Base-by-base conservation (phyloP, 805 yeast species). In the Nakazawaea pomicola region DNA sequence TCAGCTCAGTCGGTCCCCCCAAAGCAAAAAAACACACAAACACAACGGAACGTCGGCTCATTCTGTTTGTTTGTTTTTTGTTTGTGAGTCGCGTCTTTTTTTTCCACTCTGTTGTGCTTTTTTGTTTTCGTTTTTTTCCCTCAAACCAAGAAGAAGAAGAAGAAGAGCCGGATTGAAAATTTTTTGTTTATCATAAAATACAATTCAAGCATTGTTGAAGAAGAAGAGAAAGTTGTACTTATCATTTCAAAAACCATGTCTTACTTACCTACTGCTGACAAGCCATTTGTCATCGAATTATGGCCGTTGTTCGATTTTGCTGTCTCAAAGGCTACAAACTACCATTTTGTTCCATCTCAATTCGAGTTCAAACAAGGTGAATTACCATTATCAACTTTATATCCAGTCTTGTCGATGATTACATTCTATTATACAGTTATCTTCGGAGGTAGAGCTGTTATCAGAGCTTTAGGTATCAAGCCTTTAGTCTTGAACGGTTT, bases 381-480 rank as follows among this genome's bases (percentile, higher is more conserved):
- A 48, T 76, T 90, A 1, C 83, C 86, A 42, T 60, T 88, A 53
- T 84, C 84, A 41, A 78, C 78, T 49, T 74, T 79, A 36, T 67
- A 64, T 44, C 79, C 76, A 44, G 80, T 78, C 20, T 56, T 72
- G 29, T 58, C 65, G 34, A 67, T 74, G 44, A 59, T 89, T 49
- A 65, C 71, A 21, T 56, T 73, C n/a, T 90, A 90, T 69, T 90
- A 91, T 58, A 58, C 78, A 33, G 73, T 85, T 36, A 83, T 90
- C 47, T 88, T 89, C 58, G 95, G 96, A 47, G 97, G 96, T 43
- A 81, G 89, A 55, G 68, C 64, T 40, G 51, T 85, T 33, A 68
- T 84, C 62, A 66, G 67, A 45, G 64, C 61, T 43, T 51, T 71
- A 31, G 66, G 70, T 36, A 61, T 72, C 36, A 73, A 80, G 30